phyloP scores from a whole-genome alignment of 2,329 filamentous ascomycete genomes.

The Epichloe scottii region DNA sequence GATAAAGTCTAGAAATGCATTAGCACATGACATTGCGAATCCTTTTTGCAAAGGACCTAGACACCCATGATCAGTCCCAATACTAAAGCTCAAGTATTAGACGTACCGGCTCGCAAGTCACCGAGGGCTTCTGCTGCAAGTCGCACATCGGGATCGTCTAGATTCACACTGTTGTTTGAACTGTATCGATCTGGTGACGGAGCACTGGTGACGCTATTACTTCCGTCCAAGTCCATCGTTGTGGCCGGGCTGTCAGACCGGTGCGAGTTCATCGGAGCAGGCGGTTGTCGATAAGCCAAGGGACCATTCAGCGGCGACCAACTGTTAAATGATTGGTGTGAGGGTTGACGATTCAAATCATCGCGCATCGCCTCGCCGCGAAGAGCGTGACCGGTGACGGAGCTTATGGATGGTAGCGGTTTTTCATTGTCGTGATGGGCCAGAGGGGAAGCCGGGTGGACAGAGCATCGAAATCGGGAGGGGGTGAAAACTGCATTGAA shows the following conservation, averaged over 20 bases:
- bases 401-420: slow-evolving; percentile 25
- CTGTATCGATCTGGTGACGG: slow-evolving; percentile 32
- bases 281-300: slow-evolving; percentile 27
- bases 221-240: slow-evolving; percentile 34
- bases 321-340: slow-evolving; percentile 20
- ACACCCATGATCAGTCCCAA: not conserved
- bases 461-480: slow-evolving; percentile 15
- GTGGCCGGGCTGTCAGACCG: slow-evolving; percentile 29
- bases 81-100: not conserved
- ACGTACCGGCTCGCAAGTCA: slow-evolving; percentile 53
- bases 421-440: slow-evolving; percentile 16
- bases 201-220: slow-evolving; percentile 27
- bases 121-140: slow-evolving; percentile 65
- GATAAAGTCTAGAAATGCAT: slow-evolving; percentile 43
- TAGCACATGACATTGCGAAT: not conserved
- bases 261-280: slow-evolving; percentile 15
- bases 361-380: slow-evolving; percentile 11
- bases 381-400: slow-evolving; percentile 18
- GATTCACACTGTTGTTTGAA: slow-evolving; percentile 35
- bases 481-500: slow-evolving; percentile 15
- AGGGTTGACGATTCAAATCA: slow-evolving; percentile 8
- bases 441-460: slow-evolving; percentile 15
- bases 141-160: slow-evolving; percentile 56
- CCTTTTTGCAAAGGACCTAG: too few relatives aligned
- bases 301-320: slow-evolving; percentile 38